A percentile compares a stretch with the other conserved stretches of the same genome.
phyloP scores from a whole-genome alignment of 768 basidiomycete genomes.

The Pleurotus djamor region DNA sequence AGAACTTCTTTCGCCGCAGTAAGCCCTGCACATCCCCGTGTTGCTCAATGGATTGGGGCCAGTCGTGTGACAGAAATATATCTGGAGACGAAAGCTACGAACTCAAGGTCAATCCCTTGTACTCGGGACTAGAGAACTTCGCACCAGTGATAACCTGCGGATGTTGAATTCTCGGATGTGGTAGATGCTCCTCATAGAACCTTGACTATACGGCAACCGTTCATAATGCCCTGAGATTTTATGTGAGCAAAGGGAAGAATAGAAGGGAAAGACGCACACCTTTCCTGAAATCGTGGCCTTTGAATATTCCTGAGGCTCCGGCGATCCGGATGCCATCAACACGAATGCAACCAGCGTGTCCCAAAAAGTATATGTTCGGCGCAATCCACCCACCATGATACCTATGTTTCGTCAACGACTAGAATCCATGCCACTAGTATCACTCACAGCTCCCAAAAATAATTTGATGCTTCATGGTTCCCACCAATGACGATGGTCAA shows the following conservation, averaged over 20 bases:
- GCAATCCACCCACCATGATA: slow-evolving; percentile 98
- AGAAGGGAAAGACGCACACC: slow-evolving; percentile 36
- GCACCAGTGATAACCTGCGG: slow-evolving; percentile 71
- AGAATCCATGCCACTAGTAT: background rate
- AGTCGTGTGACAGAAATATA: slow-evolving; percentile 95
- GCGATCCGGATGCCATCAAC: slow-evolving; percentile 88
- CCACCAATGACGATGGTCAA: slow-evolving; percentile 95
- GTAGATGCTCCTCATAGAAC: slow-evolving; percentile 79
- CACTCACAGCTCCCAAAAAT: slow-evolving; percentile 91
- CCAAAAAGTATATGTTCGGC: slow-evolving; percentile 95
- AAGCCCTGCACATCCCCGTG: slow-evolving; percentile 70
- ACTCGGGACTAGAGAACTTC: background rate
- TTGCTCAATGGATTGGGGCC: slow-evolving; percentile 85
- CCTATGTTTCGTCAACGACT: slow-evolving; percentile 30
- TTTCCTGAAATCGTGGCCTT: slow-evolving; percentile 65
- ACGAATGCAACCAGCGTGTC: slow-evolving; percentile 84
- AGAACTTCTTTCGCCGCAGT: slow-evolving; percentile 75
- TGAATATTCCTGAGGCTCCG: slow-evolving; percentile 93
- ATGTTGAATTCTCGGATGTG: slow-evolving; percentile 89
- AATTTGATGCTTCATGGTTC: slow-evolving; percentile 97
- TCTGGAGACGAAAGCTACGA: slow-evolving; percentile 59
- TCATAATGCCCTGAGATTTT: slow-evolving; percentile 68
- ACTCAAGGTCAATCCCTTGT: slow-evolving; percentile 11
- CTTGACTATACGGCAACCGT: slow-evolving; percentile 73
- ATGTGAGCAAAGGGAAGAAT: background rate